Evolutionary conservation across 768 basidiomycete genomes (phyloP).

Genomic region (Amanita polypyramis): DNA sequence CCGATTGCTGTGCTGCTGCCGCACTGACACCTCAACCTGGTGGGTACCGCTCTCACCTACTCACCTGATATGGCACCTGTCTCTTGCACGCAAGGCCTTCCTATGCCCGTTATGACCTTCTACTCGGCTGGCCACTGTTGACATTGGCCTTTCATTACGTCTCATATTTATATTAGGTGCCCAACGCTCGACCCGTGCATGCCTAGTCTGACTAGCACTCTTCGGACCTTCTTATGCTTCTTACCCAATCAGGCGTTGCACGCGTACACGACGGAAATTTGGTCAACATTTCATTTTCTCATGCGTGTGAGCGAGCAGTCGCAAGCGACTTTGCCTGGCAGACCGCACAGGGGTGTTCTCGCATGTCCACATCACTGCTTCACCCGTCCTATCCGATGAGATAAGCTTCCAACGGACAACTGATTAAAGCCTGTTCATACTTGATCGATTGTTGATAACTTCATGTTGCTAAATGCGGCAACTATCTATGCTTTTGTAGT

Average conservation of each 20-base stretch:
- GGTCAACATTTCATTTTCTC: slow-evolving; percentile 2
- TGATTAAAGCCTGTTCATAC: slow-evolving; percentile 1
- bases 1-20: slow-evolving; percentile 4
- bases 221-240: neutral
- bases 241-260: neutral
- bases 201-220: neutral
- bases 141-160: slow-evolving; percentile 1
- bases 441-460: neutral
- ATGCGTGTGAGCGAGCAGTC: neutral
- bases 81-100: neutral
- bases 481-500: neutral
- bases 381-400: neutral
- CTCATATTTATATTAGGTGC: neutral
- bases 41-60: neutral
- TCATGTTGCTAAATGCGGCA: neutral
- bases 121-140: neutral
- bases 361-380: neutral
- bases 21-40: neutral
- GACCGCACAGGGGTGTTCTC: neutral
- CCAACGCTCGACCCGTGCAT: neutral
- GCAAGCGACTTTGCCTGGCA: neutral
- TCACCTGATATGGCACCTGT: neutral
- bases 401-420: neutral
- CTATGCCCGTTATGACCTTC: neutral
- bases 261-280: slow-evolving; percentile 1